A percentile compares a stretch with the other conserved stretches of the same genome.
These are phyloP conservation scores for Aciculoconidium aculeatum DNA, from an alignment of 805 yeast species.

Conservation along the genomic window DNA sequence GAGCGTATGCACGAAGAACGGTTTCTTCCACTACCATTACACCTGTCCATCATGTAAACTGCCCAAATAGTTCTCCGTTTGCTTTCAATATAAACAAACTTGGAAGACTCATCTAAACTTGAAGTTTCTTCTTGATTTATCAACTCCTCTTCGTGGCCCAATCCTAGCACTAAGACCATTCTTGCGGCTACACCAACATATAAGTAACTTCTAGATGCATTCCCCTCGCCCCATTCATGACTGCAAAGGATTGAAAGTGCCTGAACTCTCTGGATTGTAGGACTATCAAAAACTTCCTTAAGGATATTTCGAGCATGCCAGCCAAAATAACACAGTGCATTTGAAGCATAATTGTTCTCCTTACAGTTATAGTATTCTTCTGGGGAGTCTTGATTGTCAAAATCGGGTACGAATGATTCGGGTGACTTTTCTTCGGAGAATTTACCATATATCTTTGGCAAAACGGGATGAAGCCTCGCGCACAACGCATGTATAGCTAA, in stretches of 20 bases:
- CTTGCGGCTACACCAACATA: slow-evolving; percentile 36
- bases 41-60: slow-evolving; percentile 38
- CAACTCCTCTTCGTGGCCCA: slow-evolving; percentile 15
- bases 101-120: slow-evolving; percentile 9
- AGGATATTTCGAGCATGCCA: slow-evolving; percentile 30
- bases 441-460: slow-evolving; percentile 25
- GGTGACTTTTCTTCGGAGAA: slow-evolving; percentile 24
- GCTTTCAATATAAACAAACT: slow-evolving; percentile 22
- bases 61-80: slow-evolving; percentile 35
- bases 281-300: slow-evolving; percentile 32
- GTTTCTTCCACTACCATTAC: slow-evolving; percentile 31
- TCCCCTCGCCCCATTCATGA: slow-evolving; percentile 38
- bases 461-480: slow-evolving; percentile 26
- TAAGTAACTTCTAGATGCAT: slow-evolving; percentile 29
- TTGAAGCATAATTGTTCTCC: slow-evolving; percentile 14
- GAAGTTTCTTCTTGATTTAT: slow-evolving; percentile 3
- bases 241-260: slow-evolving; percentile 31
- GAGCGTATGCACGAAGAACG: slow-evolving; percentile 27
- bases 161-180: slow-evolving; percentile 31
- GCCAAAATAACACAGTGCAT: slow-evolving; percentile 33
- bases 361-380: slow-evolving; percentile 4
- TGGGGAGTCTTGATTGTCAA: slow-evolving; percentile 1
- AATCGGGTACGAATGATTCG: slow-evolving; percentile 18
- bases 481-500: slow-evolving; percentile 32
- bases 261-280: slow-evolving; percentile 32